Evolutionary conservation across 1,284 basidiomycete species (phyloP).

Genomic region (Leccinum fallax): DNA sequence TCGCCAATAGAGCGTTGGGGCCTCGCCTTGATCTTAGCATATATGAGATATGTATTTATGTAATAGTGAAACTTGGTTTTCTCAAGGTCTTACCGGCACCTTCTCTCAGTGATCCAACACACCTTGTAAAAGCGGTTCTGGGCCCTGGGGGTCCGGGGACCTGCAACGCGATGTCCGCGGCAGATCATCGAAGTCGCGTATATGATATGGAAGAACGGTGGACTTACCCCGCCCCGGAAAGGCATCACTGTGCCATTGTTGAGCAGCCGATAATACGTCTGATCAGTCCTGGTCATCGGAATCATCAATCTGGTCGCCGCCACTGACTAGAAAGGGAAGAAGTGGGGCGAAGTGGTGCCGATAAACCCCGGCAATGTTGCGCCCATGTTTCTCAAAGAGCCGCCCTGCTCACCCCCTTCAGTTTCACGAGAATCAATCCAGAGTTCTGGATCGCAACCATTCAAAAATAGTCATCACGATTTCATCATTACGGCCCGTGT

Average conservation of each 20-base stretch:
- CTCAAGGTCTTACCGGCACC: background rate
- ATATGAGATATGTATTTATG: background rate
- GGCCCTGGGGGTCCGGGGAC: background rate
- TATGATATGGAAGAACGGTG: background rate
- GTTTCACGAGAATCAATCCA: background rate
- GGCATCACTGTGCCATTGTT: background rate
- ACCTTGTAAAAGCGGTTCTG: background rate
- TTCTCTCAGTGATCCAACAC: background rate
- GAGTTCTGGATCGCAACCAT: background rate
- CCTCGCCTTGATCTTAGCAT: background rate
- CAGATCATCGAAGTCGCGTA: background rate
- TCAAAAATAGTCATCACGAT: background rate
- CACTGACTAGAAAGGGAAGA: background rate
- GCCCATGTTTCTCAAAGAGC: background rate
- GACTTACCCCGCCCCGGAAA: background rate
- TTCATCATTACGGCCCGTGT: background rate
- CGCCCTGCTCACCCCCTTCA: background rate
- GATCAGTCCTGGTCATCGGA: background rate
- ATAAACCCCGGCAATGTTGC: background rate
- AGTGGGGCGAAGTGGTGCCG: background rate
- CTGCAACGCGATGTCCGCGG: background rate
- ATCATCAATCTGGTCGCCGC: background rate
- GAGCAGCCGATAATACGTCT: background rate
- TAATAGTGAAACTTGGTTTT: too few species aligned
- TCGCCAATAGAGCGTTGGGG: background rate